Conservation (phyloP, 1,139 yeast species). For the Tardiomyces blankii region DNA sequence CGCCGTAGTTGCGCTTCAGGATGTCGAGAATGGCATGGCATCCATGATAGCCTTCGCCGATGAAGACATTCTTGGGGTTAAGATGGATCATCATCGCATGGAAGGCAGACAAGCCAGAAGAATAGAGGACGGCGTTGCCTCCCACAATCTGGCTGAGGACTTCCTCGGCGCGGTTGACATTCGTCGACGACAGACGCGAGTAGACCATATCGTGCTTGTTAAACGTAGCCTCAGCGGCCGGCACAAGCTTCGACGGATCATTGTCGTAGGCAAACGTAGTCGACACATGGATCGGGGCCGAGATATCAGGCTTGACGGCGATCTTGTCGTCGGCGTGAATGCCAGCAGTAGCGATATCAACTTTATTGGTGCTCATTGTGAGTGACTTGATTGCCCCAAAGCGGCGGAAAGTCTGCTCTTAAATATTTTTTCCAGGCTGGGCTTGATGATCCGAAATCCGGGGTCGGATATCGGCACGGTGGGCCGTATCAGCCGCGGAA, state of each 20-base stretch:
- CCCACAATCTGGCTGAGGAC: conserved; percentile 45
- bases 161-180: conserved; percentile 54
- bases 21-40: conserved; percentile 58
- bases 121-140: conserved; percentile 51
- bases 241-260: conserved; percentile 42
- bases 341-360: not conserved
- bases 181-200: conserved; percentile 68
- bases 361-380: too few species aligned
- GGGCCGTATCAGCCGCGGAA: too few species aligned
- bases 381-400: too few species aligned
- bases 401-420: too few species aligned
- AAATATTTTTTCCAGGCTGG: too few species aligned
- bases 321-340: conserved; percentile 24
- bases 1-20: conserved; percentile 48
- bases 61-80: conserved; percentile 65
- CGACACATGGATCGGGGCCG: conserved; percentile 72
- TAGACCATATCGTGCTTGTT: conserved; percentile 33
- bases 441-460: too few species aligned
- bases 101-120: conserved; percentile 75
- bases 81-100: conserved; percentile 59
- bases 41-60: conserved; percentile 83
- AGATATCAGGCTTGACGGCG: conserved; percentile 38
- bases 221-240: conserved; percentile 30
- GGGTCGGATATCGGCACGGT: too few species aligned
- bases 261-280: conserved; percentile 63